Evolutionary conservation across 441 rosid genomes (phyloP).

Genomic region (Cnidoscolus chayamansa): DNA sequence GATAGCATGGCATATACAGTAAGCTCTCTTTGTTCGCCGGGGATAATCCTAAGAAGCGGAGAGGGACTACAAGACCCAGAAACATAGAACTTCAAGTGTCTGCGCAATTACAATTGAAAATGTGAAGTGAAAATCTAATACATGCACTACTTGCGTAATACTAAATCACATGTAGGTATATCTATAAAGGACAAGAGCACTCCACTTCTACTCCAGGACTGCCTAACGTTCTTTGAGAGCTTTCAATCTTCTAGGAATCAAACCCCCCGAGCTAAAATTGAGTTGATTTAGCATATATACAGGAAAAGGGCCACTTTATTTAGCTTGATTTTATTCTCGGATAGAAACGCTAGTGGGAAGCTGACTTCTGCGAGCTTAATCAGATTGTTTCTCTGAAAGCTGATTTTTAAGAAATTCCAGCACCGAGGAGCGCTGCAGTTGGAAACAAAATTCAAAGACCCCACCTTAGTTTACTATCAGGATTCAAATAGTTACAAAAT

Average conservation of each 20-base stretch:
- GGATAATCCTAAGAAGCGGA: background rate
- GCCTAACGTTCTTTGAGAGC: background rate
- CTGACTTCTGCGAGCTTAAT: slow-evolving; percentile 22
- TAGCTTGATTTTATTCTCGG: background rate
- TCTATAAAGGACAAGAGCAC: background rate
- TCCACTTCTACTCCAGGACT: background rate
- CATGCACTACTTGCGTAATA: background rate
- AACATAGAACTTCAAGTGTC: background rate
- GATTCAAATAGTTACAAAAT: slow-evolving; percentile 1
- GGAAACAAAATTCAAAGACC: slow-evolving; percentile 17
- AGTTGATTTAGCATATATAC: slow-evolving; percentile 8
- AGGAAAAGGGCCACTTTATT: slow-evolving; percentile 1
- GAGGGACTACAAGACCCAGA: background rate
- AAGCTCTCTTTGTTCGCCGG: background rate
- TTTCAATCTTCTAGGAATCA: background rate
- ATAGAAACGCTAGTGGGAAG: background rate
- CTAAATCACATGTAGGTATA: background rate
- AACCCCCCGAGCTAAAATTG: background rate
- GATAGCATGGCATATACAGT: background rate
- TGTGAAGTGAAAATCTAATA: too few species aligned
- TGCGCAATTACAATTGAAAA: background rate
- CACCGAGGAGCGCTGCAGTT: slow-evolving; percentile 68
- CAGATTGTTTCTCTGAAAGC: slow-evolving; percentile 49
- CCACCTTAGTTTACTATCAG: slow-evolving; percentile 5
- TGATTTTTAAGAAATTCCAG: slow-evolving; percentile 76